Conservation (phyloP, 306 rosid species). For the Abrus precatorius region DNA sequence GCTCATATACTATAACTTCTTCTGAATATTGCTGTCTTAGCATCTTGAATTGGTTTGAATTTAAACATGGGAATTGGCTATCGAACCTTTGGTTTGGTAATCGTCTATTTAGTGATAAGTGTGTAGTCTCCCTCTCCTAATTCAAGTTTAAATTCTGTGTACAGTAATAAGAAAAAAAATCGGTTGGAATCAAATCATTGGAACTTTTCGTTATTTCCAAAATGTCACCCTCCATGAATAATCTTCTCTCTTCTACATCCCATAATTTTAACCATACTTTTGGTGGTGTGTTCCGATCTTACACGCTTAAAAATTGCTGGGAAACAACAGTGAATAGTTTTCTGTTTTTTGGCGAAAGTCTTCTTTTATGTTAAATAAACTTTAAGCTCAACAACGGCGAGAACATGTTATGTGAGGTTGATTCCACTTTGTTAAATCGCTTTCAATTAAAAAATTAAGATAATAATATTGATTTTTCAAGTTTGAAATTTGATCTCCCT, state of each 20-base stretch:
- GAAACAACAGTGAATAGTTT: too few relatives aligned
- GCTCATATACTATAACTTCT: background rate
- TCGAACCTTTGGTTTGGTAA: background rate
- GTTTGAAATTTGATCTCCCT: conserved; percentile 32
- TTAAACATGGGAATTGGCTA: background rate
- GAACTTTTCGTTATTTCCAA: background rate
- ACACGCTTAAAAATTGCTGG: background rate
- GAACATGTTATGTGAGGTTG: conserved; percentile 26
- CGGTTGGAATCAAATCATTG: too few relatives aligned
- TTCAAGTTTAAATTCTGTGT: too few relatives aligned
- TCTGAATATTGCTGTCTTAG: background rate
- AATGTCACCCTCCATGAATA: background rate
- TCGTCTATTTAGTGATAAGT: background rate
- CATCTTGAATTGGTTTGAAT: background rate
- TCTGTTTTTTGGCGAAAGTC: too few relatives aligned
- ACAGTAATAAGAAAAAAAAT: background rate
- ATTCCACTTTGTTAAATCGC: conserved; percentile 33
- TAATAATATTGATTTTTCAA: background rate
- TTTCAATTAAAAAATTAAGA: conserved; percentile 32
- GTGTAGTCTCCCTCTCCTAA: too few relatives aligned
- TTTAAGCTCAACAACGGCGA: conserved; percentile 5
- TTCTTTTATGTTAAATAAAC: background rate
- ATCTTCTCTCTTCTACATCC: conserved; percentile 3
- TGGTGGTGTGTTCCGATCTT: background rate
- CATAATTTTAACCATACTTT: background rate